Base-by-base conservation (phyloP, 2,329 filamentous ascomycete species). In the Phyllosticta paracitricarpa region DNA sequence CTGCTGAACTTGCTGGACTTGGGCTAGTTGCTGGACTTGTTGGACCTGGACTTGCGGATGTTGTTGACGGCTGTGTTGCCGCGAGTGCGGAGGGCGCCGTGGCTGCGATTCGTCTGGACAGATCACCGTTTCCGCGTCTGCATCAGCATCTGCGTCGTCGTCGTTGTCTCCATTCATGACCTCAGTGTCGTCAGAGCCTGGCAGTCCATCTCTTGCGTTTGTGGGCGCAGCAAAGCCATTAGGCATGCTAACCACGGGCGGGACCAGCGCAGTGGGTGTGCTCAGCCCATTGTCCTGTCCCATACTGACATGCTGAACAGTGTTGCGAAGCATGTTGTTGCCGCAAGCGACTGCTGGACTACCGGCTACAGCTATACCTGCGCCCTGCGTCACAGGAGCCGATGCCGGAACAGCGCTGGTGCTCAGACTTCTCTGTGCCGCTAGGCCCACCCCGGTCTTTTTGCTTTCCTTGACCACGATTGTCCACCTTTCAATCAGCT, bases 401-500 rank as follows among this genome's bases (percentile, higher is more conserved):
- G 57, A 54, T n/a, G 57, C 56, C 9, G 40, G 19, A 22, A 57
- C 26, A 4, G 62, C 48, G 19, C 57, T 54, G 9, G 54, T 62
- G 24, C 59, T 51, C 24, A 76, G 61, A 51, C 69, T 67, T 62
- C 72, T 70, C 60, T 76, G 74, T 2, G 68, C 71, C 6, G 68
- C 66, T 68, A 76, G 66, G 7, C 74, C 73, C 0, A 62, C 62
- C 6, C 64, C 51, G 0, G 65, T 54, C 17, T 68, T 65, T 59
- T 67, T 69, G 60, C 63, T 70, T 22, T 75, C 73, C 2, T 73
- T 68, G 7, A 75, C 69, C 25, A 72, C 68, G 14, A 62, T 64
- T 58, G 69, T 71, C 71, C 74, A 76, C 65, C 75, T 75, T 33
- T 75, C 73, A 48, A 75, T 69, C 35, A 76, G 63, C 55, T 70